Evolutionary conservation across 2,329 filamentous ascomycete species (phyloP).

Genomic region (Aspergillus luchuensis): DNA sequence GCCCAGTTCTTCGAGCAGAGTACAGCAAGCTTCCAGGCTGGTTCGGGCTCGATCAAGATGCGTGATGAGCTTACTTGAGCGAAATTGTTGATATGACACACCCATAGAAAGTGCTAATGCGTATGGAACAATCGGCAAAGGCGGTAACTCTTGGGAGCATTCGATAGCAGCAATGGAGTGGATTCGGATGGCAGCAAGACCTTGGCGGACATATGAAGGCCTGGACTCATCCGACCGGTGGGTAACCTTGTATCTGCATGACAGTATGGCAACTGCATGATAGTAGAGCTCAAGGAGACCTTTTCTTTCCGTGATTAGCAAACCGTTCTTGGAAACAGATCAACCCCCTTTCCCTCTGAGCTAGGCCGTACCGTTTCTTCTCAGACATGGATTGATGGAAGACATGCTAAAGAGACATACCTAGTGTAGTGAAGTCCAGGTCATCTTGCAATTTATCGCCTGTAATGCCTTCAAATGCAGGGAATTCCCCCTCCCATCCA

Average conservation of each 20-base stretch:
- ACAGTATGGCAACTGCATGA: slow-evolving; percentile 59
- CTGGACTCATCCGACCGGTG: slow-evolving; percentile 48
- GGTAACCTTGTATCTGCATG: slow-evolving; percentile 50
- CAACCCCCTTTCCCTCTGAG: not conserved
- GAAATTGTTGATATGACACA: slow-evolving; percentile 60
- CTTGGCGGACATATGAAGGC: slow-evolving; percentile 56
- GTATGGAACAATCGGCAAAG: slow-evolving; percentile 59
- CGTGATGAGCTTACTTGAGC: slow-evolving; percentile 52
- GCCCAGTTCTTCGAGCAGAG: slow-evolving; percentile 38
- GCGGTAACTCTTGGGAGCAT: slow-evolving; percentile 49
- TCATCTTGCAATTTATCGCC: slow-evolving; percentile 29
- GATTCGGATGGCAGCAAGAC: slow-evolving; percentile 58
- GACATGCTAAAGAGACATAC: slow-evolving; percentile 18
- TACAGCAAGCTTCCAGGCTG: slow-evolving; percentile 40
- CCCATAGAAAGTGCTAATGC: slow-evolving; percentile 58
- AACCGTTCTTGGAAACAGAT: not conserved
- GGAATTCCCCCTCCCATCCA: slow-evolving; percentile 44
- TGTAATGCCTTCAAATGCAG: slow-evolving; percentile 39
- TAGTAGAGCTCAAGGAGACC: slow-evolving; percentile 59
- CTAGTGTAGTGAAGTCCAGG: slow-evolving; percentile 33
- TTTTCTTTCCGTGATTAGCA: slow-evolving; percentile 21
- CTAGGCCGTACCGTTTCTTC: not conserved
- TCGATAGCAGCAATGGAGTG: slow-evolving; percentile 54
- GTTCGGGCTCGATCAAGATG: slow-evolving; percentile 39
- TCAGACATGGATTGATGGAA: not conserved